phyloP scores from a whole-genome alignment of 2,329 filamentous ascomycete species.

The Pyrenochaeta sp. region DNA sequence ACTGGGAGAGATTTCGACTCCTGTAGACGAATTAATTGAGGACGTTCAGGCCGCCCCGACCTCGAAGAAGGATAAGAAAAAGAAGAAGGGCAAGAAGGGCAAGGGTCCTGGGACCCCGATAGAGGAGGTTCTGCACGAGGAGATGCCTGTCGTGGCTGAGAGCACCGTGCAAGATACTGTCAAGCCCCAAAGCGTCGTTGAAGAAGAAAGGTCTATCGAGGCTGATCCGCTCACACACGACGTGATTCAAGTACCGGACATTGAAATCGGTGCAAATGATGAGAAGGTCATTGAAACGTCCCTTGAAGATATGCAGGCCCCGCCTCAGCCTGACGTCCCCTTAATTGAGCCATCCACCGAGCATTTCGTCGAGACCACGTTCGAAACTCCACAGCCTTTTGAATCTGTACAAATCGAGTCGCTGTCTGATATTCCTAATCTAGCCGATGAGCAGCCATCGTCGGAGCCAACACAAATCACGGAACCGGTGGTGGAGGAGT shows the following conservation, averaged over 20 bases:
- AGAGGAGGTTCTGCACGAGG: slow-evolving; percentile 7
- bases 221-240: not conserved
- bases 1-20: not conserved
- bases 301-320: not conserved
- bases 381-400: not conserved
- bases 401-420: not conserved
- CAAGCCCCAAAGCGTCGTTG: slow-evolving; percentile 2
- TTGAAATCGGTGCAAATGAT: not conserved
- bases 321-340: not conserved
- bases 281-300: not conserved
- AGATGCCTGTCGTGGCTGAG: not conserved
- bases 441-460: slow-evolving; percentile 1
- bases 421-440: not conserved
- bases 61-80: slow-evolving; percentile 28
- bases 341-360: not conserved
- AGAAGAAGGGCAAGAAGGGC: slow-evolving; percentile 35
- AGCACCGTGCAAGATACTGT: not conserved
- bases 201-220: not conserved
- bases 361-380: not conserved
- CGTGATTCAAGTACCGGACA: not conserved
- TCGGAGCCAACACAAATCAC: not conserved
- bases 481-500: not conserved
- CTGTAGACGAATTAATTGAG: slow-evolving; percentile 3
- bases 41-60: slow-evolving; percentile 12
- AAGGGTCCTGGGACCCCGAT: slow-evolving; percentile 16